Base-by-base conservation (phyloP, 305 asterid genomes). In the Ilex paraguariensis region DNA sequence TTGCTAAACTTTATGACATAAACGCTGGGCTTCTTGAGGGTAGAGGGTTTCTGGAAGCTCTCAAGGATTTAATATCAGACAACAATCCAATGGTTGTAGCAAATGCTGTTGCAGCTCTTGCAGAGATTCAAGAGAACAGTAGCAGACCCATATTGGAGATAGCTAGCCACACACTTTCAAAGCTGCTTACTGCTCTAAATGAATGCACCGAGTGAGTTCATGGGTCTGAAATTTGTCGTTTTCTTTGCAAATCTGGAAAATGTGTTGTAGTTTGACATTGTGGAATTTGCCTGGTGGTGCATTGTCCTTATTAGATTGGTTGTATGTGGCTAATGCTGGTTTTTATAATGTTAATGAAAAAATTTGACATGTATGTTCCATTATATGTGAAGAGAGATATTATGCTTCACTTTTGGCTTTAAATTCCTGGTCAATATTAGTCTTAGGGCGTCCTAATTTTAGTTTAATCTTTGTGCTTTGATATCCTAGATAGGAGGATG, bases 31-130 rank as follows among this genome's bases (percentile, higher is more conserved):
- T 93, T 67, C 97, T 93, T 65, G 99, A 93, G 77, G 97, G 90
- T 78, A 82, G 97, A 80, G 99, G 97, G 62, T 93, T 93, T 74
- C 76, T 90, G 74, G 97, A 90, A 71, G 97, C 95, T 70, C 95
- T 93, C 66, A 93, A 87, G 82, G 99, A 93, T 81, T 83, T 93
- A 69, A 93, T 93, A 80, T 90, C 97, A 54, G 99, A 93, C 84
- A 93, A 90, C 74, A 93, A 93, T 52, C 97, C 99, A 32, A 93
- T 93, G 96, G 97, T 93, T 70, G 97, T 93, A 58, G 99, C 97
- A 54, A 93, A 93, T 78, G 97, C 99, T 70, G 96, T 93, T 68
- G 99, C 97, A 16, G 85, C 97, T 64, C 96, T 93, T 78, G 92
- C 97, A 0, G 99, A 93, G 82, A 93, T 93, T 80, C 97, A 93